These are phyloP conservation scores for Thermothelomyces thermophilus DNA, from an alignment of 2,329 filamentous ascomycete genomes.

Conservation along the genomic window DNA sequence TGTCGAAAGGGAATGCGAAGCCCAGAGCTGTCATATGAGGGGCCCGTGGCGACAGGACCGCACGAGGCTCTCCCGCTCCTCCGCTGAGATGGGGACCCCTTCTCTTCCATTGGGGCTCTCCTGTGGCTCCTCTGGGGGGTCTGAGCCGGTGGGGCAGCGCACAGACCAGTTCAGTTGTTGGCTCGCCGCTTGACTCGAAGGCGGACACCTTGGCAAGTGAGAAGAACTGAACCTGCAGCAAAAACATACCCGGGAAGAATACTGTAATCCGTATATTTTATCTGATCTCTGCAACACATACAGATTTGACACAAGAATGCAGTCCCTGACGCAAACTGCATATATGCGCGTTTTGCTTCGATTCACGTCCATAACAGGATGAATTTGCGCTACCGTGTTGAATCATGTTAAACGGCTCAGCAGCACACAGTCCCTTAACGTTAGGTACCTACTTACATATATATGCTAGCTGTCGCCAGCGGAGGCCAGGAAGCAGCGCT, in stretches of 20 bases:
- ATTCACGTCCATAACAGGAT: too few relatives aligned
- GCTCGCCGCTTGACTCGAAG: background rate
- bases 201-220: background rate
- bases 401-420: too few relatives aligned
- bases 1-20: background rate
- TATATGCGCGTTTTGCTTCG: too few relatives aligned
- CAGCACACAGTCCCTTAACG: too few relatives aligned
- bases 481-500: background rate
- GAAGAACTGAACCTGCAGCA: too few relatives aligned
- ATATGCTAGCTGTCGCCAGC: background rate
- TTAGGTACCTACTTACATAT: too few relatives aligned
- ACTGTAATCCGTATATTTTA: too few relatives aligned
- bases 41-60: background rate
- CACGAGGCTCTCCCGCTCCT: slow-evolving; percentile 2
- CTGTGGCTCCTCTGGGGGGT: background rate
- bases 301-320: too few relatives aligned
- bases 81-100: background rate
- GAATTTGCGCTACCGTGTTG: too few relatives aligned
- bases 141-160: background rate
- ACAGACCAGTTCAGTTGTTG: slow-evolving; percentile 1
- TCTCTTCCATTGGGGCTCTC: background rate
- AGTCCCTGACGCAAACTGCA: too few relatives aligned
- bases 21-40: background rate
- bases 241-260: too few relatives aligned
- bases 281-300: too few relatives aligned